Conservation (phyloP, 345 rosid genomes). For the Bruguiera parviflora region DNA sequence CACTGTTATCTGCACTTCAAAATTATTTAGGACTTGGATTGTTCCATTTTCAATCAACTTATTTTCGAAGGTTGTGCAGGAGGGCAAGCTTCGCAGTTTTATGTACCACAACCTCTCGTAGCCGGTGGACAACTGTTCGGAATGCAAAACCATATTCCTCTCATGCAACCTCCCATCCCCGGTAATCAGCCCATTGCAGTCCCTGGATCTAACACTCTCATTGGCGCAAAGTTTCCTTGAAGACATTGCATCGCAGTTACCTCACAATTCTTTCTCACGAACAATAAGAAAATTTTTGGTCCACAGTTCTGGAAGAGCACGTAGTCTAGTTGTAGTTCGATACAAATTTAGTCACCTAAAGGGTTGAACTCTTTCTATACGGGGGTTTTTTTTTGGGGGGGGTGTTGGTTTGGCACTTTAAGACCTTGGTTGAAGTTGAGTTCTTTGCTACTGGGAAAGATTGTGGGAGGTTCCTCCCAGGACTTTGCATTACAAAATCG, state of each 20-base stretch:
- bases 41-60: not conserved
- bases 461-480: not conserved
- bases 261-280: constrained; percentile 13
- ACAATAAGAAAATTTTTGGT: constrained; percentile 24
- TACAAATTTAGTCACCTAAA: not conserved
- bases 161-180: constrained; percentile 45
- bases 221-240: constrained; percentile 43
- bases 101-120: constrained; percentile 42
- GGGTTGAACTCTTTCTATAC: not conserved
- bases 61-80: constrained; percentile 32
- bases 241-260: not conserved
- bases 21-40: not conserved
- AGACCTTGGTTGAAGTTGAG: not conserved
- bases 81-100: constrained; percentile 39
- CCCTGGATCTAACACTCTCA: constrained; percentile 41
- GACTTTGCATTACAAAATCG: not conserved
- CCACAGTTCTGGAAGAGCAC: constrained; percentile 11
- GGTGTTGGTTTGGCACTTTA: not conserved
- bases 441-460: not conserved
- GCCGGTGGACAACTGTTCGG: constrained; percentile 40
- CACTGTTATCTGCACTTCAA: not conserved
- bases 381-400: not conserved
- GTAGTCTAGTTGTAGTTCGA: not conserved
- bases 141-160: constrained; percentile 37
- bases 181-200: constrained; percentile 28